Evolutionary conservation across 768 basidiomycete species (phyloP), one percentile per base, ranked within the genome.

Genomic region (Pleurotus giganteus): DNA sequence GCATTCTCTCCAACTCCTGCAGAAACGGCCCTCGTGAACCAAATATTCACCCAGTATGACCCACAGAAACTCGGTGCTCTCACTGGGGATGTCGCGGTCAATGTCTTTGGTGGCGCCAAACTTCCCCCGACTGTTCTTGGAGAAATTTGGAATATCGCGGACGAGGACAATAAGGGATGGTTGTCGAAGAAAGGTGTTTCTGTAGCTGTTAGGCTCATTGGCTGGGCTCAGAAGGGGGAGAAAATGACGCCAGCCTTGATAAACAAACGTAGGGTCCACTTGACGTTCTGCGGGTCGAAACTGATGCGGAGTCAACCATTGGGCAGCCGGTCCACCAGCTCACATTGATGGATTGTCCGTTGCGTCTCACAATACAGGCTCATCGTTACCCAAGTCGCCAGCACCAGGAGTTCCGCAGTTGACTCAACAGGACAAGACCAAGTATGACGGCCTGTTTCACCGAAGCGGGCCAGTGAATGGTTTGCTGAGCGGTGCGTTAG

Each of bases 111-210:
- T 57, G 88, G 90, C 55, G 88, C 95, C 51, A 86, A 89, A 65
- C 82, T 98, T 57, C 73, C 84, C 34, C 86, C 92, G 7, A 74
- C 80, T 15, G 79, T 81, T 31, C 84, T 99, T 58, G 92, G 95
- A 42, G 92, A 97, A 73, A 88, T 99, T 59, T 99, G 97, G 96
- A 82, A 76, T 56, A 74, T 98, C 56, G 87, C 94, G 47, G 97
- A 99, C 75, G 86, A 89, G 53, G 87, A 94, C 28, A 95, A 98
- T 76, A 91, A 91, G 57, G 97, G 97, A 2, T 94, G 87, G 74
- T 81, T 99, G 52, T 87, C 93, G 9, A 85, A 82, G 60, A 94
- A 91, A 65, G 90, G 91, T 41, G 91, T 94, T 62, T 86, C 92
- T 15, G 77, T 89, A 57, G 94, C 91, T 24, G 77, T 96, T n/a